These are phyloP conservation scores for Arthrobotrys megalospora DNA, from an alignment of 2,329 filamentous ascomycete genomes.

Conservation along the genomic window DNA sequence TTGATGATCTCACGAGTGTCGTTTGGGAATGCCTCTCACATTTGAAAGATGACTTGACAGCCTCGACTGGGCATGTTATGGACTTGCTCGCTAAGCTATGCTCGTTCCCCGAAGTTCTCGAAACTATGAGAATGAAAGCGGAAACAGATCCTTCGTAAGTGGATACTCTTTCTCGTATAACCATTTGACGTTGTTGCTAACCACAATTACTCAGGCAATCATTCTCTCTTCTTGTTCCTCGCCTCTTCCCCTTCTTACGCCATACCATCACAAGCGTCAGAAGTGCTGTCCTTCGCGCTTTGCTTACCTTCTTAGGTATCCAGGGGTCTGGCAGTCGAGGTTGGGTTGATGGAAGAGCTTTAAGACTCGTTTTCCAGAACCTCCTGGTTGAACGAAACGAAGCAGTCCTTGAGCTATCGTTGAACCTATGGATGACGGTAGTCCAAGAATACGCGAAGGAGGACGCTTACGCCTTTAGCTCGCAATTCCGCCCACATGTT, in stretches of 20 bases:
- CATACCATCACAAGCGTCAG: slow-evolving; percentile 98
- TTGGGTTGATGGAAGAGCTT: slow-evolving; percentile 91
- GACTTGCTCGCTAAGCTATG: slow-evolving; percentile 95
- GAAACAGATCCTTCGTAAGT: slow-evolving; percentile 64
- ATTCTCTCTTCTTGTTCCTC: slow-evolving; percentile 91
- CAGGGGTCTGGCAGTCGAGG: slow-evolving; percentile 83
- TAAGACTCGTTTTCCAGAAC: slow-evolving; percentile 94
- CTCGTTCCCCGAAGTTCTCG: slow-evolving; percentile 90
- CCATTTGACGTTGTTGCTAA: slow-evolving; percentile 38
- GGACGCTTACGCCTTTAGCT: slow-evolving; percentile 76
- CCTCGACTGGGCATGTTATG: slow-evolving; percentile 98
- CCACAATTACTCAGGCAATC: slow-evolving; percentile 72
- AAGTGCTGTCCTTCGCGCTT: slow-evolving; percentile 89
- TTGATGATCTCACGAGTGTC: slow-evolving; percentile 88
- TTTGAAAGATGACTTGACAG: slow-evolving; percentile 95
- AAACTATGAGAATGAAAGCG: slow-evolving; percentile 82
- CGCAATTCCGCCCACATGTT: slow-evolving; percentile 82
- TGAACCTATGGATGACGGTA: slow-evolving; percentile 88
- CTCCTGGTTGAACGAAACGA: slow-evolving; percentile 92
- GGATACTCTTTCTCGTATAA: neutral
- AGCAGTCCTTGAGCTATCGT: slow-evolving; percentile 78
- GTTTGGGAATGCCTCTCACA: slow-evolving; percentile 98
- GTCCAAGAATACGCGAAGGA: slow-evolving; percentile 77
- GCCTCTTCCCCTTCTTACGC: slow-evolving; percentile 93
- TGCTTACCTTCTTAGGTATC: slow-evolving; percentile 92